phyloP scores from a whole-genome alignment of 2,329 filamentous ascomycete genomes.

The Catunica adiposa region DNA sequence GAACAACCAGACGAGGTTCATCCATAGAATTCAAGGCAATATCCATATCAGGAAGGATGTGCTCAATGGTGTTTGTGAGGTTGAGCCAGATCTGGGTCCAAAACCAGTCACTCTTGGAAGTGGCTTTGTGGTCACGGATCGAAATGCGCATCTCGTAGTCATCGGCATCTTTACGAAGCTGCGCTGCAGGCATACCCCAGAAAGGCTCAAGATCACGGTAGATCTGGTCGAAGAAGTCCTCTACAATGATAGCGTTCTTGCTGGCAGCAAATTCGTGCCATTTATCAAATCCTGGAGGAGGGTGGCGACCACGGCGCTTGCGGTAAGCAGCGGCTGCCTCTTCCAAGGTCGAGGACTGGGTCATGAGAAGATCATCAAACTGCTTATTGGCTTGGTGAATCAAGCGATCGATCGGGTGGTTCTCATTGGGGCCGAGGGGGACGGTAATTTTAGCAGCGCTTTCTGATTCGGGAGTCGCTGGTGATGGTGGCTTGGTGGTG shows the following conservation, averaged over 20 bases:
- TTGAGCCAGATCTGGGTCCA: conserved; percentile 41
- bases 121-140: conserved; percentile 36
- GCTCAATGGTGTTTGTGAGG: conserved; percentile 35
- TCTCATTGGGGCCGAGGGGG: conserved; percentile 16
- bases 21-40: conserved; percentile 51
- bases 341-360: conserved; percentile 31
- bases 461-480: conserved; percentile 7
- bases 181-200: conserved; percentile 33
- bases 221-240: conserved; percentile 48
- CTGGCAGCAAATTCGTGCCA: conserved; percentile 40
- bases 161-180: conserved; percentile 34
- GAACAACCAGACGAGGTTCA: conserved; percentile 45
- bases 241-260: conserved; percentile 38
- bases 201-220: conserved; percentile 44
- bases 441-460: conserved; percentile 15
- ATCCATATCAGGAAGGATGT: conserved; percentile 48
- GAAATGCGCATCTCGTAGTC: conserved; percentile 46
- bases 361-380: conserved; percentile 27
- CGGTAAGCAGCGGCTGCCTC: conserved; percentile 40
- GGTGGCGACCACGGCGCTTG: conserved; percentile 38
- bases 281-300: conserved; percentile 45
- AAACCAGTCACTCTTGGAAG: conserved; percentile 36
- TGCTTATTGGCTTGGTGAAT: conserved; percentile 29
- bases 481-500: neutral
- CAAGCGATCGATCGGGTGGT: conserved; percentile 35